Evolutionary conservation across 495 filamentous ascomycete genomes (phyloP).

Genomic region (Penicillium antarcticum): DNA sequence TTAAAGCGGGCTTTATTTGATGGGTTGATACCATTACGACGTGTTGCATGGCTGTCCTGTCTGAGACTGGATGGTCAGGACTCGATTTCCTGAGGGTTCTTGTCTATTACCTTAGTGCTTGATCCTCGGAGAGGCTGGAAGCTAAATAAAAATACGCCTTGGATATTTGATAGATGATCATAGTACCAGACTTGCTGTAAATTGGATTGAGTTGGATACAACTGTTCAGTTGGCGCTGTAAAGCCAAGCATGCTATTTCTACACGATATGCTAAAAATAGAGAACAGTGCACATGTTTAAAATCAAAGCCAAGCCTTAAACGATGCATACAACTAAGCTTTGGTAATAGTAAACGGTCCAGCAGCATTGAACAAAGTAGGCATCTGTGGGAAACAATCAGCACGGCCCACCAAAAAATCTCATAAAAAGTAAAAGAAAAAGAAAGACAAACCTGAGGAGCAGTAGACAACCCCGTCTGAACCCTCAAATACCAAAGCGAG

Average conservation of each 20-base stretch:
- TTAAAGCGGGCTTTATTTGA: background rate
- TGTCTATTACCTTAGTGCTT: background rate
- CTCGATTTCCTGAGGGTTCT: background rate
- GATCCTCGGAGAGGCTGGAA: background rate
- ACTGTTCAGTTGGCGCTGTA: too few relatives aligned
- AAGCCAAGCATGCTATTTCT: too few relatives aligned
- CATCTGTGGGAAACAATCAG: conserved; percentile 19
- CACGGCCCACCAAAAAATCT: background rate
- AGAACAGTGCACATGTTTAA: background rate
- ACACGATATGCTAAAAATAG: too few relatives aligned
- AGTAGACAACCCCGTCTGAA: conserved; percentile 22
- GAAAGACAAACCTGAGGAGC: conserved; percentile 32
- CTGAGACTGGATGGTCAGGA: background rate
- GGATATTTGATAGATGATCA: background rate
- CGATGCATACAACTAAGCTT: conserved; percentile 3
- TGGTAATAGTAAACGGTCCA: conserved; percentile 26
- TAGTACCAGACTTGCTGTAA: background rate
- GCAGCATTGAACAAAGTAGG: conserved; percentile 30
- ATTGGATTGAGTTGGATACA: too few relatives aligned
- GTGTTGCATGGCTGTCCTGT: background rate
- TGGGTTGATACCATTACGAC: background rate
- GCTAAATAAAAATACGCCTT: background rate
- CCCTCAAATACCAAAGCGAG: conserved; percentile 33
- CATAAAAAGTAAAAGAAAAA: too few relatives aligned
- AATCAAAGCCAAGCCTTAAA: background rate